Evolutionary conservation across 1,284 basidiomycete species (phyloP), one percentile per base, ranked within the genome.

Genomic region (Cryptococcus sp.): DNA sequence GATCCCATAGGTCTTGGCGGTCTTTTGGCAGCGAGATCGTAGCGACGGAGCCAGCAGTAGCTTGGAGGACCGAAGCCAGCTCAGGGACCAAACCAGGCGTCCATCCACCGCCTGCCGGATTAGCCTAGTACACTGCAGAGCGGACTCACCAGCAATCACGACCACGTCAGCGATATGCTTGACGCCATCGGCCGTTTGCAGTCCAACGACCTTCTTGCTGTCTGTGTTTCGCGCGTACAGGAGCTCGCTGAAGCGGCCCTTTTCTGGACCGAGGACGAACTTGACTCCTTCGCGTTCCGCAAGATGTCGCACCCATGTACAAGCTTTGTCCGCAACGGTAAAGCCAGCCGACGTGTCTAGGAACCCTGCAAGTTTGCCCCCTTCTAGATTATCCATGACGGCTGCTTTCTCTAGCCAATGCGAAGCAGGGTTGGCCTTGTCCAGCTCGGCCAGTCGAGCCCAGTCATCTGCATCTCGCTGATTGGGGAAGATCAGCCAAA

Each of bases 61-160:
- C 61, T 46, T 71, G 65, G 3, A 71, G 54, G 8, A 67, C 16
- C 7, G 42, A 25, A 2, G 49, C 27, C 2, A 57, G 59, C 27
- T 66, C 64, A 27, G 69, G 66, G 1, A 71, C 50, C 39, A 71
- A 27, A n/a, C 50, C 44, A 0, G 69, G 65, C n/a, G 67, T 69
- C 69, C 69, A 71, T 1, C 62, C 66, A 19, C 69, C 69, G 42
- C 65, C 67, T 69, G 10, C 2, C 23, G 8, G 31, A 39, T n/a
- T 44, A 20, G 42, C 45, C 35, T 54, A 19, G 22, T 22, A 25
- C 22, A 16, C 16, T 47, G 3, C 17, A 38, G n/a, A 6, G 22
- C 22, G 11, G 10, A 65, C 67, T 46, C 41, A 69, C 65, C 62
- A 48, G 69, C 69, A 8, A 65, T 61, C 13, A 71, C 52, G 4